Evolutionary conservation across 1,284 basidiomycete genomes (phyloP), one percentile per base, ranked within the genome.

Genomic region (Puccinia hordei): DNA sequence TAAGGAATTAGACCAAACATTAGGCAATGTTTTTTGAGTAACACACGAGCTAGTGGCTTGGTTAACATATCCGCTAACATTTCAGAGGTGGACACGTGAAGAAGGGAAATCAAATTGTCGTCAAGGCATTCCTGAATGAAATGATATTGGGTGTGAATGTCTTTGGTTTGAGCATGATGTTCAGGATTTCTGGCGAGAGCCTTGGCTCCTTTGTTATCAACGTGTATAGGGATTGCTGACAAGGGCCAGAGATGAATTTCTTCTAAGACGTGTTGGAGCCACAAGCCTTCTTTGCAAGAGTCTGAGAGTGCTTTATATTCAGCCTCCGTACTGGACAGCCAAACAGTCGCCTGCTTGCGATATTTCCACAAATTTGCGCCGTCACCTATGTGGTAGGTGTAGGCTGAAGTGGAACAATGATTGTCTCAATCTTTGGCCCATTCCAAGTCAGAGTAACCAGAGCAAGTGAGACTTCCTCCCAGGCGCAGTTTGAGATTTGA

Each of bases 361-460:
- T 6, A 30, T 30, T n/a, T 65, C 61, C 61, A 65, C 24, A 30
- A 65, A n/a, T 10, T 33, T 19, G 33, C 17, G 4, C n/a, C 35
- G 22, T 19, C 61, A 5, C 61, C 53, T 6, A 55, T 22, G 17
- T 8, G 17, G 17, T 55, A 55, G 5, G 63, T 33, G 38, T 66
- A 24, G 33, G n/a, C 63, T 3, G 63, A 33, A 6, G 63, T 66
- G 63, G 63, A 66, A 12, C 63, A 22, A 12, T 33, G 30, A 27
- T 55, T 15, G 22, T n/a, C 53, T 27, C 30, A 6, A 41, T 66
- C 63, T 33, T 66, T n/a, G 6, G 63, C 63, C 63, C 63, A 66
- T 5, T 66, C 30, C 8, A n/a, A 66, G 19, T 66, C 63, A 22
- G 63, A 66, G 30, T 66, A 66, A n/a, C 63, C 63, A 24, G 63